phyloP scores from a whole-genome alignment of 495 filamentous ascomycete genomes.

The Podospora fimiseda region DNA sequence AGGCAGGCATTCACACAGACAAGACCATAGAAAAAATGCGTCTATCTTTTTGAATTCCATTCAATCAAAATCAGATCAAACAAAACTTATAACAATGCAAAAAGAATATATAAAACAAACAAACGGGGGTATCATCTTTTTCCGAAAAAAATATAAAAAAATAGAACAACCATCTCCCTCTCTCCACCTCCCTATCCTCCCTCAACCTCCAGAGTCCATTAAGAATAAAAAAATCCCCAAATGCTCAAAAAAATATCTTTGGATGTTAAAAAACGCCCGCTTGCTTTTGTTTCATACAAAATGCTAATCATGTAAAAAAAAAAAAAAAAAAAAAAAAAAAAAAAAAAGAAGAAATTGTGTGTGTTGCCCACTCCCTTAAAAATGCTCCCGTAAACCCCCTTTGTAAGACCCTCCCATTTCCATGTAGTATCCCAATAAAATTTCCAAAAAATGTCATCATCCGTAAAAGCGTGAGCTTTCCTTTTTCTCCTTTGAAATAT shows the following conservation, averaged over 20 bases:
- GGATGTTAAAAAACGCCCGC: conserved; percentile 1
- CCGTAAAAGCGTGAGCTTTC: too few relatives aligned
- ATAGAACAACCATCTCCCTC: background rate
- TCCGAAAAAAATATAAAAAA: background rate
- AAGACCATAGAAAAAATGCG: too few relatives aligned
- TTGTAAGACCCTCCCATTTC: too few relatives aligned
- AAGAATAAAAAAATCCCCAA: background rate
- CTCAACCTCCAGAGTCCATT: background rate
- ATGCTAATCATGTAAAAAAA: background rate
- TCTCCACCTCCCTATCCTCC: background rate
- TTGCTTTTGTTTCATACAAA: conserved; percentile 1
- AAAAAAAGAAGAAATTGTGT: background rate
- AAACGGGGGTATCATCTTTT: background rate
- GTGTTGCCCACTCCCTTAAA: too few relatives aligned
- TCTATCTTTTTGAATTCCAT: too few relatives aligned
- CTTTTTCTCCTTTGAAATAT: too few relatives aligned
- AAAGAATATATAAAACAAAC: background rate
- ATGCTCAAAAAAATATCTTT: background rate
- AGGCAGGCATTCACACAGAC: too few relatives aligned
- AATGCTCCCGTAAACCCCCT: too few relatives aligned
- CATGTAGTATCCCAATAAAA: too few relatives aligned
- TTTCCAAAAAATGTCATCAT: too few relatives aligned
- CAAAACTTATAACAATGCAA: too few relatives aligned
- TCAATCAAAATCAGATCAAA: too few relatives aligned
- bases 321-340: background rate